phyloP scores from a whole-genome alignment of 257 asterid genomes.

The Solanum piurae region DNA sequence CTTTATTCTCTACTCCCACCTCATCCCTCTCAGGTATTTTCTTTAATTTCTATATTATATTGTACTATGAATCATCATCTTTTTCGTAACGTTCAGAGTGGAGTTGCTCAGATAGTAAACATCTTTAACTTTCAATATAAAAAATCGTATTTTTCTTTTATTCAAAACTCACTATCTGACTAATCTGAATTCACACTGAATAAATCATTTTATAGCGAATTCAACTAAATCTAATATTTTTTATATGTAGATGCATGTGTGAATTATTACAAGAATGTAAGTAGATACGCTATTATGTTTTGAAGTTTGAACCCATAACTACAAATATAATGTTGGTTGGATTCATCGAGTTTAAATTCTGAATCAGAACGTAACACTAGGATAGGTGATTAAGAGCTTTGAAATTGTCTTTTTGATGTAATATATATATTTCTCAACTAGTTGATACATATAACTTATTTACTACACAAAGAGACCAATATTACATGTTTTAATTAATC shows the following conservation, averaged over 20 bases:
- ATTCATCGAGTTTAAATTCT: too few relatives aligned
- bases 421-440: too few relatives aligned
- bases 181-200: too few relatives aligned
- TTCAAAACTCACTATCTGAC: neutral
- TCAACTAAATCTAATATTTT: neutral
- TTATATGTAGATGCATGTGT: too few relatives aligned
- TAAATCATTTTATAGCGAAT: too few relatives aligned
- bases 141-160: too few relatives aligned
- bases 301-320: too few relatives aligned
- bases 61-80: too few relatives aligned
- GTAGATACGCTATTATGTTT: too few relatives aligned
- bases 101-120: neutral
- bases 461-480: neutral
- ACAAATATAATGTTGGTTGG: too few relatives aligned
- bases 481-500: neutral
- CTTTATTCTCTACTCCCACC: conserved; percentile 29
- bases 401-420: neutral
- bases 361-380: neutral
- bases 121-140: too few relatives aligned
- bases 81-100: neutral
- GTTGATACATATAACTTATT: neutral
- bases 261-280: too few relatives aligned
- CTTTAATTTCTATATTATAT: neutral
- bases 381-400: neutral
- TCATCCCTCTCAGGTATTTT: conserved; percentile 16